These are phyloP conservation scores for Rhizopus sp. DNA, from an alignment of 371 early-diverging fungal genomes.

Conservation along the genomic window DNA sequence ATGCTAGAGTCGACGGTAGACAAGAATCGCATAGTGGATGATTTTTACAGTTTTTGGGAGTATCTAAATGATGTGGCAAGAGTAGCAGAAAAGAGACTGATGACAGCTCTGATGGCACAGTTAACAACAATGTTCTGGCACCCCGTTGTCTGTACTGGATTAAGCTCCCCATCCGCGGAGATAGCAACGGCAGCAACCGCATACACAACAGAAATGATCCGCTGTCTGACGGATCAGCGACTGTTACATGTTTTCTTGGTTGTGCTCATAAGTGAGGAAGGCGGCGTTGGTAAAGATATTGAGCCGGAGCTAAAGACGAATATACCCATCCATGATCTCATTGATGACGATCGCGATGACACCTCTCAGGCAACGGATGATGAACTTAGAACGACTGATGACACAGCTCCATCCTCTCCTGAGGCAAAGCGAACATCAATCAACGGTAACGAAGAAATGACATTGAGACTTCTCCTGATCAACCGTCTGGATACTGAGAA, in stretches of 20 bases:
- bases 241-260: constrained; percentile 50
- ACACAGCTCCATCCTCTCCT: not conserved
- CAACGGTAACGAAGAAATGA: constrained; percentile 32
- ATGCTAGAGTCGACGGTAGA: constrained; percentile 36
- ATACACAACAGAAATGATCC: constrained; percentile 56
- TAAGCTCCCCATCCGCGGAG: constrained; percentile 46
- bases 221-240: constrained; percentile 48
- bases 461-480: constrained; percentile 40
- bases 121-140: constrained; percentile 54
- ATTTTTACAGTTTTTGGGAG: constrained; percentile 56
- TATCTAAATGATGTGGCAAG: constrained; percentile 52
- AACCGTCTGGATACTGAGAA: constrained; percentile 48
- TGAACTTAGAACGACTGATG: constrained; percentile 2
- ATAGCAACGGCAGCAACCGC: constrained; percentile 47
- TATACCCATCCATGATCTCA: constrained; percentile 25
- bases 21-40: constrained; percentile 41
- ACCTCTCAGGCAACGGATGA: constrained; percentile 19
- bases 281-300: constrained; percentile 53
- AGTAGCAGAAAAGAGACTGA: constrained; percentile 47
- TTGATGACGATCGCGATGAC: constrained; percentile 43
- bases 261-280: constrained; percentile 49
- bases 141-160: constrained; percentile 49
- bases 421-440: not conserved
- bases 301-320: constrained; percentile 41
- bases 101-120: constrained; percentile 51